Conservation (phyloP, 352 stramenopile genomes). For the Hyaloperonospora brassicae region DNA sequence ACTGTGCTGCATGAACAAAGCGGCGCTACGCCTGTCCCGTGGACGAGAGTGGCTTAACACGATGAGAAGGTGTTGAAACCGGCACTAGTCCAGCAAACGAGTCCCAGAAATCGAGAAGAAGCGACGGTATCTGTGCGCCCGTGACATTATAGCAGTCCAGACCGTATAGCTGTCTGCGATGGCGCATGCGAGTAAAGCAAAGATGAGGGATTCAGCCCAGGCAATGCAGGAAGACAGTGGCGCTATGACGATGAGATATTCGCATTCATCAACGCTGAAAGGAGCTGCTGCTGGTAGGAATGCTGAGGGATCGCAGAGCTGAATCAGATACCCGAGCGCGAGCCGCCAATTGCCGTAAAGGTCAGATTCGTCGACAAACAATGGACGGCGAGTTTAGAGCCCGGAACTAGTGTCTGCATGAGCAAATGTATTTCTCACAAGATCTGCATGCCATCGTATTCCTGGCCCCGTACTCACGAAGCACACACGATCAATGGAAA, state of each 20-base stretch:
- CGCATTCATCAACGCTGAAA: too few relatives aligned
- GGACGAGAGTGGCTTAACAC: too few relatives aligned
- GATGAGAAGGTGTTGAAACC: too few relatives aligned
- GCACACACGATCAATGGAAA: conserved; percentile 68
- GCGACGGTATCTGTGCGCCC: conserved; percentile 82
- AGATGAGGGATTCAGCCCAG: too few relatives aligned
- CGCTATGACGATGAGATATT: too few relatives aligned
- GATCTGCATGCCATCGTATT: conserved; percentile 67
- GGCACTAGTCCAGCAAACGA: conserved; percentile 95
- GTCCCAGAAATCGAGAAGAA: conserved; percentile 95
- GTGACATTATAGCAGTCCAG: conserved; percentile 36
- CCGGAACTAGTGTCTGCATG: conserved; percentile 77
- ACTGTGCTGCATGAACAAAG: conserved; percentile 59
- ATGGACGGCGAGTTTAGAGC: conserved; percentile 64
- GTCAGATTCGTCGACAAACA: conserved; percentile 39
- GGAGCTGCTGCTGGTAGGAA: too few relatives aligned
- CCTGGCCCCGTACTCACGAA: conserved; percentile 73
- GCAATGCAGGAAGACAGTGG: too few relatives aligned
- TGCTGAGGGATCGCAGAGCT: too few relatives aligned
- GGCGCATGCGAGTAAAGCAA: not conserved
- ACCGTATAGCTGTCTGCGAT: not conserved
- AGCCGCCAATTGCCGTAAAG: too few relatives aligned
- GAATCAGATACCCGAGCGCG: too few relatives aligned
- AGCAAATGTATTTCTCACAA: conserved; percentile 72
- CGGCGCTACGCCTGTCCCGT: conserved; percentile 91